These are phyloP conservation scores for Gamsiella multidivaricata DNA, from an alignment of 192 early-diverging fungal species.

Conservation along the genomic window DNA sequence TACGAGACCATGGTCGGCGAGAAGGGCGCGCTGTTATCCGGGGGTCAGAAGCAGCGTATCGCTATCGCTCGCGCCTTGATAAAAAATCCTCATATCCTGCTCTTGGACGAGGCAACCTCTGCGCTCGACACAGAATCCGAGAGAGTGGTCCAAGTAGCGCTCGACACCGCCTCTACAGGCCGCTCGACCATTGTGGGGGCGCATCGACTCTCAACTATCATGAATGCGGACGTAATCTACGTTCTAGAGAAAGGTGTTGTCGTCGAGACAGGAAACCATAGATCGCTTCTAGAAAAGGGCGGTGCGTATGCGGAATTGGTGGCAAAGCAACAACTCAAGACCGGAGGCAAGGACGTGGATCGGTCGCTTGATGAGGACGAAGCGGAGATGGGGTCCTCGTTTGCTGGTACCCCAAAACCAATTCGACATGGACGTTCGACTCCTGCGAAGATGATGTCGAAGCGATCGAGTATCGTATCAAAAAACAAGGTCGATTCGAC, in stretches of 20 bases:
- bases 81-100: conserved; percentile 76
- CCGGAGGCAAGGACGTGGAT: conserved; percentile 36
- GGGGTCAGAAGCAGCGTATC: conserved; percentile 72
- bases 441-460: neutral
- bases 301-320: conserved; percentile 66
- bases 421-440: neutral
- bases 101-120: conserved; percentile 84
- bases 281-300: conserved; percentile 60
- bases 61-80: conserved; percentile 91
- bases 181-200: conserved; percentile 80
- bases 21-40: conserved; percentile 57
- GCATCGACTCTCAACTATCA: conserved; percentile 77
- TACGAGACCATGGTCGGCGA: conserved; percentile 91
- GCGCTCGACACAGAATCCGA: conserved; percentile 81
- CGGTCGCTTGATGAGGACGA: conserved; percentile 7
- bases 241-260: conserved; percentile 66
- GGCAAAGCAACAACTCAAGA: conserved; percentile 68
- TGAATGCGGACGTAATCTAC: conserved; percentile 75
- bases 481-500: conserved; percentile 14
- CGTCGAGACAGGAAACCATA: conserved; percentile 65
- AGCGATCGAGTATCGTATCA: conserved; percentile 1
- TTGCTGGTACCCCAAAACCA: neutral
- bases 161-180: conserved; percentile 63
- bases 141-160: conserved; percentile 70
- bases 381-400: neutral